Conservation (phyloP, 108 stramenopile species). For the Nannochloropsis salina region DNA sequence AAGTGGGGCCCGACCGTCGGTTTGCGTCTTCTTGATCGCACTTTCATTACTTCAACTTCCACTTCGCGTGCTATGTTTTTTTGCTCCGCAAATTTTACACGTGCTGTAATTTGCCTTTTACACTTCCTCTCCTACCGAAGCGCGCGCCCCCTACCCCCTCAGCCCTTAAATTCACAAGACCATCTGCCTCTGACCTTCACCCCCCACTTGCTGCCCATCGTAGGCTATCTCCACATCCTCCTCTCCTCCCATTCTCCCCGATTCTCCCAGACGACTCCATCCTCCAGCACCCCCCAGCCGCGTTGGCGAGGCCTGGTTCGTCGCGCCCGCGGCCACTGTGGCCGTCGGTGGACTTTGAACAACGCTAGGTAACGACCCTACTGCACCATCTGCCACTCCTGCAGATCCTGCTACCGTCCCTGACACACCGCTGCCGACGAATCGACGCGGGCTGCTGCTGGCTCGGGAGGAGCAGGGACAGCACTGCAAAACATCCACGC, state of each 20-base stretch:
- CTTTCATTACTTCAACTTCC: too few species aligned
- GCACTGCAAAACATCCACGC: background rate
- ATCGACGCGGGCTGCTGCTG: background rate
- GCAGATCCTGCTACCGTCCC: background rate
- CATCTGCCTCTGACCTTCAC: background rate
- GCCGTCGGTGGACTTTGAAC: background rate
- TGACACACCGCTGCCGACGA: background rate
- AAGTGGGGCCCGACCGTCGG: too few species aligned
- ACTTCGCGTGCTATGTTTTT: too few species aligned
- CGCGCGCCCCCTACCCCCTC: too few species aligned
- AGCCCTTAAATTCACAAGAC: background rate
- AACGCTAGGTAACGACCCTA: background rate
- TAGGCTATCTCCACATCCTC: background rate
- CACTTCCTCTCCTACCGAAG: too few species aligned
- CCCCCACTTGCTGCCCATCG: background rate
- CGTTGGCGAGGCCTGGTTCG: background rate
- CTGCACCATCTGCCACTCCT: background rate
- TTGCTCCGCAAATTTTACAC: too few species aligned
- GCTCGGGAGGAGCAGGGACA: background rate
- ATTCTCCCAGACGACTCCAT: background rate
- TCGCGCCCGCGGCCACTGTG: background rate
- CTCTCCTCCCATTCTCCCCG: background rate
- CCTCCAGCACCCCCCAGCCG: background rate
- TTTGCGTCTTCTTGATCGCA: too few species aligned
- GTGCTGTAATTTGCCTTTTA: too few species aligned